Evolutionary conservation across 306 rosid species (phyloP).

Genomic region (Heteromeles arbutifolia): DNA sequence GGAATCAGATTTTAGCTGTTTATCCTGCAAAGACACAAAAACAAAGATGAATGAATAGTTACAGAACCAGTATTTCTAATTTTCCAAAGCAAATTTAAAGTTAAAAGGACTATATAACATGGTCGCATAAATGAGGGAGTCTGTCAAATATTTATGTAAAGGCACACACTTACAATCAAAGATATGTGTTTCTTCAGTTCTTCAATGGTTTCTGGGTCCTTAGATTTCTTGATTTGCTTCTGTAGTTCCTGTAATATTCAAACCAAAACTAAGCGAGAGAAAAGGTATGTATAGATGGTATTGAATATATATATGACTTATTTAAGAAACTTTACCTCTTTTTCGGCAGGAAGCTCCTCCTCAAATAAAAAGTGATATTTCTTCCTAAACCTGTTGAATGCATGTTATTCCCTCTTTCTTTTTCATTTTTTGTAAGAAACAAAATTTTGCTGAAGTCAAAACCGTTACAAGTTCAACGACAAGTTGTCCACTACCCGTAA

Average conservation of each 20-base stretch:
- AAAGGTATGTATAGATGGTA: not conserved
- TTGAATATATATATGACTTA: not conserved
- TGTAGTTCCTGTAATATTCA: slow-evolving; percentile 42
- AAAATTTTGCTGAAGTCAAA: not conserved
- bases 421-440: not conserved
- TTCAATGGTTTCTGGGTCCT: slow-evolving; percentile 41
- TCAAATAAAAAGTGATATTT: slow-evolving; percentile 57
- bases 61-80: not conserved
- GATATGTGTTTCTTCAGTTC: slow-evolving; percentile 44
- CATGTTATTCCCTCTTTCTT: not conserved
- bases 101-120: not conserved
- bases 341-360: slow-evolving; percentile 31
- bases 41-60: not conserved
- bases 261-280: slow-evolving; percentile 4
- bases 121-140: not conserved
- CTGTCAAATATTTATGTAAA: not conserved
- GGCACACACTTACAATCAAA: slow-evolving; percentile 62
- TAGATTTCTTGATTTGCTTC: slow-evolving; percentile 43
- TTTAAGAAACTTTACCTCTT: slow-evolving; percentile 35
- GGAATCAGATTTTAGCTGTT: slow-evolving; percentile 49
- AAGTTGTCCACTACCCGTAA: not conserved
- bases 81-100: slow-evolving; percentile 5
- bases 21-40: slow-evolving; percentile 49
- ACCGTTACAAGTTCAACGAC: not conserved
- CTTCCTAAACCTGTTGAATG: slow-evolving; percentile 57